These are phyloP conservation scores for Hypholoma fasciculare DNA, from an alignment of 768 basidiomycete genomes.

Conservation along the genomic window DNA sequence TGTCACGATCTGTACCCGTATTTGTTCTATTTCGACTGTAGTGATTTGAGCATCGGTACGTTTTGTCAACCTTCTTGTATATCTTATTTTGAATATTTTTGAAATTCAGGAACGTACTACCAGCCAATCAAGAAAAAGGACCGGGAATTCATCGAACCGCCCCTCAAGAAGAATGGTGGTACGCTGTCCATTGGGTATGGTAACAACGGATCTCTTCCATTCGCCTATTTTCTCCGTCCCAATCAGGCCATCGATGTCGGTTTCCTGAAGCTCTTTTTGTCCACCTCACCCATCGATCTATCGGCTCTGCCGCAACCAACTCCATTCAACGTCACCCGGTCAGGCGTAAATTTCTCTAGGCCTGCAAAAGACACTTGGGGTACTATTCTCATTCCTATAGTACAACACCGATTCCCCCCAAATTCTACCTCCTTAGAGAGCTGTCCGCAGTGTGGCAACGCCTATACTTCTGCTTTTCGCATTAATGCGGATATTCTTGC, in stretches of 20 bases:
- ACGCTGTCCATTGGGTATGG: not conserved
- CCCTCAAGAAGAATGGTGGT: not conserved
- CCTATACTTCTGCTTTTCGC: not conserved
- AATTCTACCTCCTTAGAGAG: not conserved
- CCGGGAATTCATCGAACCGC: not conserved
- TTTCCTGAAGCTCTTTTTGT: conserved; percentile 33
- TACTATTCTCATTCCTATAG: not conserved
- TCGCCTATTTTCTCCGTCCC: not conserved
- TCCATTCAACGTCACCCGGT: conserved; percentile 19
- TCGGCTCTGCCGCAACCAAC: conserved; percentile 22
- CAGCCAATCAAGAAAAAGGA: not conserved
- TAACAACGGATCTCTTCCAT: not conserved
- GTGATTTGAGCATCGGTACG: not conserved
- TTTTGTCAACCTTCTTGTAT: not conserved
- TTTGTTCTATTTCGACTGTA: not conserved
- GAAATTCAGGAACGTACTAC: not conserved
- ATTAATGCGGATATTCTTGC: too few species aligned
- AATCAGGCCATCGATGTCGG: conserved; percentile 31
- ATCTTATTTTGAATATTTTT: not conserved
- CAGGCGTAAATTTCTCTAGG: not conserved
- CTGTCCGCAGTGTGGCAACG: not conserved
- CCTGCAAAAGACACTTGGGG: not conserved
- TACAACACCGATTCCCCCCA: not conserved
- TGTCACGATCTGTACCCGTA: not conserved
- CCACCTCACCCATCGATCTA: conserved; percentile 28